phyloP scores from a whole-genome alignment of 2,329 filamentous ascomycete genomes.

The Myriosclerotinia duriaeana region DNA sequence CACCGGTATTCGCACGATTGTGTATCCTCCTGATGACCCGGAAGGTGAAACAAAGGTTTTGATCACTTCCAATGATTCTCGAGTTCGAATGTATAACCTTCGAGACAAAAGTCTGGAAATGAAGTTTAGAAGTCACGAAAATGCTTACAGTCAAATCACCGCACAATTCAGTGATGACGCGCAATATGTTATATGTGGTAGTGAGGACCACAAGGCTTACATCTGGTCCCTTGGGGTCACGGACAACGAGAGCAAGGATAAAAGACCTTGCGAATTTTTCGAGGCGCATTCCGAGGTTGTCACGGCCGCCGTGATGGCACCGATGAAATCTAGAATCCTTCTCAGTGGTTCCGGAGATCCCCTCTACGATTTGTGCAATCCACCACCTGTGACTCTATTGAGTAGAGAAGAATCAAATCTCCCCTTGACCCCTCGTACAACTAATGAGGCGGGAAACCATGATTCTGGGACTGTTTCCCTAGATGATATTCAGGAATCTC shows the following conservation, averaged over 20 bases:
- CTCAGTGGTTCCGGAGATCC: slow-evolving; percentile 79
- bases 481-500: slow-evolving; percentile 36
- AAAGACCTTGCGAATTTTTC: slow-evolving; percentile 82
- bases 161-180: slow-evolving; percentile 87
- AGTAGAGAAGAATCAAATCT: slow-evolving; percentile 65
- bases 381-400: slow-evolving; percentile 80
- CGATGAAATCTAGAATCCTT: slow-evolving; percentile 71
- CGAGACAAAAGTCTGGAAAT: slow-evolving; percentile 80
- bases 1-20: slow-evolving; percentile 81
- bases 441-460: slow-evolving; percentile 32
- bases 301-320: slow-evolving; percentile 84
- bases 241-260: slow-evolving; percentile 63
- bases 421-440: slow-evolving; percentile 45
- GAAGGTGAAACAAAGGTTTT: slow-evolving; percentile 73
- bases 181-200: slow-evolving; percentile 84
- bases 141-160: slow-evolving; percentile 84
- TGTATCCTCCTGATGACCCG: slow-evolving; percentile 54
- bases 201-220: slow-evolving; percentile 86
- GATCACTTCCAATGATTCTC: slow-evolving; percentile 92
- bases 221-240: slow-evolving; percentile 73
- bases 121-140: slow-evolving; percentile 91
- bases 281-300: slow-evolving; percentile 88
- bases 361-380: slow-evolving; percentile 95
- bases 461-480: slow-evolving; percentile 28
- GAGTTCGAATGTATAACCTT: slow-evolving; percentile 85